Evolutionary conservation across 352 stramenopile species (phyloP), one percentile per base, ranked within the genome.

Genomic region (Globisporangium paddicum): DNA sequence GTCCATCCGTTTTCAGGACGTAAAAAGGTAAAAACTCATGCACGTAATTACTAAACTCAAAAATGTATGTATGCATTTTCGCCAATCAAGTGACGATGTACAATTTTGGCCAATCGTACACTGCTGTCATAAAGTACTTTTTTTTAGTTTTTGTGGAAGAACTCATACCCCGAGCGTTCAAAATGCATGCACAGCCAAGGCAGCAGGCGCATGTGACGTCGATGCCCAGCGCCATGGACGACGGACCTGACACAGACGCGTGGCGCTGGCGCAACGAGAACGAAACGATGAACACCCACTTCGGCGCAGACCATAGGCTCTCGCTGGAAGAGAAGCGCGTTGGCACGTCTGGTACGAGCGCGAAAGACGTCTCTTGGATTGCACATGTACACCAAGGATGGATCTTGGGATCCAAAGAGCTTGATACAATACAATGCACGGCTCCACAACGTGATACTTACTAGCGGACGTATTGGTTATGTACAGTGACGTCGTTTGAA

Each of bases 401-500:
- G 9, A 21, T 51, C 35, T 38, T 44, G 37, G 11, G 6, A 8
- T 30, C 9, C 16, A 48, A 49, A 28, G 16, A n/a, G 21, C 21
- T 23, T 18, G 18, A 40, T 26, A 13, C 11, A 32, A 35, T 42
- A 8, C 25, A 1, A 3, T 51, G 19, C 9, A 62, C 14, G 23
- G 18, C 5, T 35, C 16, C 35, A 32, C 8, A 10, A 9, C 18
- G 18, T 21, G 32, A 18, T 34, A 19, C 38, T 62, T 18, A 42
- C 55, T 18, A 13, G 49, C n/a, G n/a, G 38, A 30, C 44, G n/a
- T 4, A 11, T 18, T 23, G 18, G n/a, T 57, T 8, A n/a, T 46
- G 16, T 58, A 6, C 28, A 90, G 78, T 72, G 14, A 19, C 40
- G 16, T 79, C 79, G 0, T 92, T 90, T 62, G 82, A 92, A 63